Base-by-base conservation (phyloP, 129 eudicot species). In the Flaveria trinervia region DNA sequence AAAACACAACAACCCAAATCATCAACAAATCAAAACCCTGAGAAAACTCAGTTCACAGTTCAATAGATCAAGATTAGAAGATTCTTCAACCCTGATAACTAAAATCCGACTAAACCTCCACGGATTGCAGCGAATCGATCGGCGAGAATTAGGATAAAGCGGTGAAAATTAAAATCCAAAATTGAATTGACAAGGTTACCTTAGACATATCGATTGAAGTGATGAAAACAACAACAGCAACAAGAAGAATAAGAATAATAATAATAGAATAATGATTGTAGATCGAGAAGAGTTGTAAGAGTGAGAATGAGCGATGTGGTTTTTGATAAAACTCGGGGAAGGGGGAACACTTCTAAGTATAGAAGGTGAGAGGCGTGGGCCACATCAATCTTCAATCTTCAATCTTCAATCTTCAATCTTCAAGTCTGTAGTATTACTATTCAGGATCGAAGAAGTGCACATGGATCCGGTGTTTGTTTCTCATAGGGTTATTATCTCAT, bases 321-420 rank as follows among this genome's bases (percentile, higher is more conserved):
- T 76, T 72, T 64, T 72, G 74, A 79, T 72, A 72, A 72, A 79
- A 72, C 74, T 72, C 17, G 18, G 20, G 39, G 33, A 22, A 68
- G 61, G 39, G 39, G 44, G 30, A 26, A 26, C 3, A 26, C 30
- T 26, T 23, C 26, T 26, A 48, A 66, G 62, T 43, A 28, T 50
- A 41, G 75, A 14, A 68, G 49, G 67, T 67, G 68, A 54, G 20
- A 60, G 68, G 68, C 4, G 88, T 87, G 91, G 91, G 83, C 91
- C 91, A 78, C 15, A 41, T 66, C 70, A 72, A 52, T 75, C 73
- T 62, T 46, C 54, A 48, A 39, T 20, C 22, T 20, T 20, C 22
- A 20, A 20, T 20, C 22, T 20, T 66, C 70, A 72, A 52, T 75
- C 73, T 62, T 46, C 54, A 23, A 79, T 72, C 7, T 62, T 26